These are phyloP conservation scores for Eimeria sp. DNA, from an alignment of 169 alveolate species.

Conservation along the genomic window DNA sequence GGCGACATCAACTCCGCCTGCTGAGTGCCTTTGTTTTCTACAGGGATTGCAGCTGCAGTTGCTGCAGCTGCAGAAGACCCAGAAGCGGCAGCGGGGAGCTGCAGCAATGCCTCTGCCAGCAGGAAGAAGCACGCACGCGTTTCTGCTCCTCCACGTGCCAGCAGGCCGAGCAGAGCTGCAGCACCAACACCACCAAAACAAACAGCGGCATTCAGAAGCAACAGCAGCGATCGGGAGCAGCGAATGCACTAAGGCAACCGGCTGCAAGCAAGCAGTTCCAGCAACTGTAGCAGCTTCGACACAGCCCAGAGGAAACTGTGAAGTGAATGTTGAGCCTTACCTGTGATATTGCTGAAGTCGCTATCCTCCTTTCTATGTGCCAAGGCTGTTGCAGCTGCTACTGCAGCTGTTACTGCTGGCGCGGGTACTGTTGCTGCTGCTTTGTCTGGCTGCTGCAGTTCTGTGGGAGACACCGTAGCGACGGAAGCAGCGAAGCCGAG, in stretches of 20 bases:
- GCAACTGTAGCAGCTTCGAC: conserved; percentile 9
- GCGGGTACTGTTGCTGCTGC: conserved; percentile 12
- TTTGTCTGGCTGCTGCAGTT: conserved; percentile 37
- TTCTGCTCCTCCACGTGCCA: conserved; percentile 36
- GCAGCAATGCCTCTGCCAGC: conserved; percentile 49
- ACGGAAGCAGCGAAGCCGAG: conserved; percentile 57
- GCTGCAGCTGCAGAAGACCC: conserved; percentile 12
- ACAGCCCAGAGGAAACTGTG: neutral
- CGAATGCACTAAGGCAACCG: neutral
- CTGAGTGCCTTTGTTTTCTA: conserved; percentile 11
- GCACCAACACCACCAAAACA: neutral
- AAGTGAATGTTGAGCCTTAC: neutral
- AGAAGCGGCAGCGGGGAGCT: conserved; percentile 16
- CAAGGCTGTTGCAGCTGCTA: neutral
- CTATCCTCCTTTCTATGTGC: neutral
- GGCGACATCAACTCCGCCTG: conserved; percentile 18
- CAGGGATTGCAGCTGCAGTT: neutral
- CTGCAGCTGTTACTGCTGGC: neutral
- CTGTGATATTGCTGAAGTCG: conserved; percentile 4
- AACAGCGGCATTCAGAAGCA: neutral
- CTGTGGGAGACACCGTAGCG: neutral
- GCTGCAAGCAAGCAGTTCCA: neutral
- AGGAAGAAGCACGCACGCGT: conserved; percentile 57
- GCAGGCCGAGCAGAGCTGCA: conserved; percentile 28
- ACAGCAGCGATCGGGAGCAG: neutral